phyloP scores from a whole-genome alignment of 805 yeast species.

The Spathaspora girioi region DNA sequence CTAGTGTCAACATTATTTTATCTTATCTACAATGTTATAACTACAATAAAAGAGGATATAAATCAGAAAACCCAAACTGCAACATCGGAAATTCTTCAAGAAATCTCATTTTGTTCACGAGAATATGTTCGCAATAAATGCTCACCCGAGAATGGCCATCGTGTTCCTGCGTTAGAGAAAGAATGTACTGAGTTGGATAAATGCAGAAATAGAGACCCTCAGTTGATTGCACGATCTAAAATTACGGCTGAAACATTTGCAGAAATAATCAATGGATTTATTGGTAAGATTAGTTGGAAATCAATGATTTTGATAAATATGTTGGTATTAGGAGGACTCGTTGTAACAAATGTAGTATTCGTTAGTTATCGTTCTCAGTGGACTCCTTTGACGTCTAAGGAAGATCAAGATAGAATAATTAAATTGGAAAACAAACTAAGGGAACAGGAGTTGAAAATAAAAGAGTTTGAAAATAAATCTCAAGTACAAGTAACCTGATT shows the following conservation, averaged over 20 bases:
- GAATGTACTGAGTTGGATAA: conserved; percentile 71
- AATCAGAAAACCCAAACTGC: conserved; percentile 63
- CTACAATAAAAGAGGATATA: conserved; percentile 65
- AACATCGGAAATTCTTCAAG: conserved; percentile 55
- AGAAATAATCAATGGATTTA: conserved; percentile 73
- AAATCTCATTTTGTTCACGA: conserved; percentile 64
- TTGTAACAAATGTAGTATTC: conserved; percentile 50
- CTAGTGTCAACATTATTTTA: conserved; percentile 51
- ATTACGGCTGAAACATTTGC: conserved; percentile 82
- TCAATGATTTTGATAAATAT: conserved; percentile 49
- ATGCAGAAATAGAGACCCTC: conserved; percentile 82
- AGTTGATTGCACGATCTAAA: conserved; percentile 59
- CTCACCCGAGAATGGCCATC: conserved; percentile 40
- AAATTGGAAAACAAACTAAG: conserved; percentile 12
- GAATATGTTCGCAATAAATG: conserved; percentile 75
- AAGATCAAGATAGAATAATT: conserved; percentile 5
- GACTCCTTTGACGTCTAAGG: conserved; percentile 6
- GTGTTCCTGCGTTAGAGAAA: conserved; percentile 73
- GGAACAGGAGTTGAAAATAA: conserved; percentile 10
- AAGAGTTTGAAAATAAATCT: not conserved
- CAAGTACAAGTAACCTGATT: not conserved
- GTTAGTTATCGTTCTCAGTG: conserved; percentile 26
- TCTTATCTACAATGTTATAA: conserved; percentile 47
- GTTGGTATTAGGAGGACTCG: conserved; percentile 48
- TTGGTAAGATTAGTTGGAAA: conserved; percentile 69